Base-by-base conservation (phyloP, 2,329 filamentous ascomycete genomes). In the Capronia americana region DNA sequence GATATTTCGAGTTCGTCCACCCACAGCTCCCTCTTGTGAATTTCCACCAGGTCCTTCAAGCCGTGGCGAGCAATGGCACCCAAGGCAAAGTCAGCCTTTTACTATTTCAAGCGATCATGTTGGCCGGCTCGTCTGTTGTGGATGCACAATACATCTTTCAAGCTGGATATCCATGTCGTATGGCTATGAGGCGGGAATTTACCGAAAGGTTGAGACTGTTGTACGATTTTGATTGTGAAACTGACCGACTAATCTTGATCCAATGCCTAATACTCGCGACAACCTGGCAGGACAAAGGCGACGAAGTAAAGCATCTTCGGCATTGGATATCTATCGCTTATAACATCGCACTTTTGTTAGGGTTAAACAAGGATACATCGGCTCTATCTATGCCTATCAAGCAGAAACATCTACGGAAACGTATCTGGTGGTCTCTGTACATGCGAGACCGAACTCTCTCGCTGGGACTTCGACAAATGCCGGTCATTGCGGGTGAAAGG, bases 261-360 rank as follows among this genome's bases (percentile, higher is more conserved):
- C 94, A 97, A 79, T 90, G 92, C 3, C 83, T 97, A 24, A 84
- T 97, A 23, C 85, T 97, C 65, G 93, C 97, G 90, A 96, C 93
- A 2, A 96, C 96, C 77, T 97, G 93, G 90, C 97, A 97, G 77
- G 93, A 97, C 79, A 96, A 93, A 7, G 93, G 93, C 0, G 93
- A 97, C 78, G 93, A 97, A 77, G 92, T 96, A 76, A 97, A 97
- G 77, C 94, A 97, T 77, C 97, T 93, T 53, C 97, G 94, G 91
- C 93, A 97, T 76, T 97, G 93, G 93, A 97, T 97, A 92, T 93
- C 93, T n/a, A 92, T 97, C 44, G 93, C 93, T 50, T 92, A 96
- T 66, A 96, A 93, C 14, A 83, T 97, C 55, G 93, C 92, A 61
- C 92, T 97, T 78, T 96, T 93, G 8, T 96, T 97, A 70, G 93